Base-by-base conservation (phyloP, 768 basidiomycete species). In the Pulveroboletus sp. region DNA sequence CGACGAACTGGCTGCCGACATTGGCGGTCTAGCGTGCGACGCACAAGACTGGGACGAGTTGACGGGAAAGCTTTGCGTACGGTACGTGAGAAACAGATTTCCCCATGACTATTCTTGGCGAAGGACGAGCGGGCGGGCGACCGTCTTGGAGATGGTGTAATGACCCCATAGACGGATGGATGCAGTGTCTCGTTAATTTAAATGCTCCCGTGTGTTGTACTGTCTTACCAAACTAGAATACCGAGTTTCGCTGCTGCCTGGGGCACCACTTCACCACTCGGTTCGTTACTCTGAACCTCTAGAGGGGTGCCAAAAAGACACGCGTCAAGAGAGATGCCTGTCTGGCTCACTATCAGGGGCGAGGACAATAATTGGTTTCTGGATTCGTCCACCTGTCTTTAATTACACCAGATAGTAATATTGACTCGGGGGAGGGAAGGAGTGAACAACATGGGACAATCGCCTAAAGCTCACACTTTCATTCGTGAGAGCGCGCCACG, bases 1-100 rank as follows among this genome's bases (percentile, higher is more conserved):
- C 7, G 56, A 63, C 7, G 64, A 66, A 11, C 15, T 55, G 9
- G 41, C 39, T 1, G 49, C 54, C 0, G 45, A 47, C 11, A 46
- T 27, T 3, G 50, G 57, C 3, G 32, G 50, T 30, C 35, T 61
- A 1, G 49, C 56, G 11, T 55, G 57, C n/a, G 59, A 64, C 30
- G 53, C 56, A n/a, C 57, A 68, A 38, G 64, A 68, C n/a, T 66
- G 65, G 65, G 65, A 66, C 10, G 66, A 68, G 44, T 31, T 66
- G 7, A 59, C 66, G 1, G 65, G 64, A 4, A 66, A 49, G 50
- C 12, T 66, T n/a, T 66, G 64, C 18, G 44, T 66, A 11, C 59
- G 64, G 37, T 52, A 52, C 30, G 54, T 57, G 44, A 49, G 54
- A 32, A 61, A 49, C 44, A 61, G 28, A 39, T 66, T 57, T 40